Evolutionary conservation across 108 stramenopile species (phyloP).

Genomic region (Pseudonitzschia delicatissima): DNA sequence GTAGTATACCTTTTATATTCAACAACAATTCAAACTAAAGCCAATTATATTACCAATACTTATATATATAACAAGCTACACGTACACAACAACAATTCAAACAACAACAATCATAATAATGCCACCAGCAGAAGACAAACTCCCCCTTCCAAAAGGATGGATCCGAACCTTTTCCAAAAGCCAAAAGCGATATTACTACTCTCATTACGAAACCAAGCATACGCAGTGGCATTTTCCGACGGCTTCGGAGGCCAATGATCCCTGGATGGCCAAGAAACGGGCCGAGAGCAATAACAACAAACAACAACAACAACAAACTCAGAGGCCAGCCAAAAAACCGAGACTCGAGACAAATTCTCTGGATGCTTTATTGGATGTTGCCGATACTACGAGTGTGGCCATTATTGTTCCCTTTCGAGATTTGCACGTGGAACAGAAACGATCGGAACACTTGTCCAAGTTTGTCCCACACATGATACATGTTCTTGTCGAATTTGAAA

Average conservation of each 20-base stretch:
- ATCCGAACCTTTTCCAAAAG: constrained; percentile 62
- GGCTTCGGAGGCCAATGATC: constrained; percentile 72
- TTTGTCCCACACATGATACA: constrained; percentile 93
- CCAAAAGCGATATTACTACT: constrained; percentile 72
- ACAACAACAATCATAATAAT: constrained; percentile 8
- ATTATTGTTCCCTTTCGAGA: constrained; percentile 98
- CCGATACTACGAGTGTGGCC: constrained; percentile 69
- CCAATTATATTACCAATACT: too few relatives aligned
- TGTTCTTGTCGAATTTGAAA: constrained; percentile 59
- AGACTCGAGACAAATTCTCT: constrained; percentile 10
- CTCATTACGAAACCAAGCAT: constrained; percentile 69
- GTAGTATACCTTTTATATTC: too few relatives aligned
- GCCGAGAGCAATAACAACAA: constrained; percentile 37
- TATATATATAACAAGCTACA: too few relatives aligned
- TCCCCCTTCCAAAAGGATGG: constrained; percentile 83
- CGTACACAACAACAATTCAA: constrained; percentile 14
- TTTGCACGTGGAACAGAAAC: constrained; percentile 86
- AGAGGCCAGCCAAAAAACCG: constrained; percentile 24
- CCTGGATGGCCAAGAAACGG: constrained; percentile 61
- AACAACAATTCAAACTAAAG: too few relatives aligned
- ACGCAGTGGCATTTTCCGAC: constrained; percentile 93
- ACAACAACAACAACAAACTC: constrained; percentile 27
- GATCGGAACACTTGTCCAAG: constrained; percentile 77
- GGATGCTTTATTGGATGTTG: constrained; percentile 36
- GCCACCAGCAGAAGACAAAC: background rate